Evolutionary conservation across 345 rosid species (phyloP).

Genomic region (Raphanus raphanistrum): DNA sequence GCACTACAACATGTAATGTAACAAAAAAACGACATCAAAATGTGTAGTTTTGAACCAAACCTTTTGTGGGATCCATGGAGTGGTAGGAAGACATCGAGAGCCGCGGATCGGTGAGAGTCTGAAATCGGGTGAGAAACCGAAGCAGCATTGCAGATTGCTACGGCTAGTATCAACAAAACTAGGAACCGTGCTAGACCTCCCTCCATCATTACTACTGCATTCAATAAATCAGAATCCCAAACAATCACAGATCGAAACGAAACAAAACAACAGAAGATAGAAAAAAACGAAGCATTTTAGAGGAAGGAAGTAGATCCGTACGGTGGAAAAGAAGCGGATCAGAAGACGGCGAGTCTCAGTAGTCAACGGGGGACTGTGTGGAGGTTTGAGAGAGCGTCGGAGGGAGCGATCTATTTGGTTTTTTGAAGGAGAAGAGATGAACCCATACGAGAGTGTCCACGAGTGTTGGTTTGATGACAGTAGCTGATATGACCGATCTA

Average conservation of each 20-base stretch:
- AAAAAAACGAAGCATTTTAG: not conserved
- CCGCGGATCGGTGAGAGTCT: conserved; percentile 88
- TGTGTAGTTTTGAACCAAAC: conserved; percentile 30
- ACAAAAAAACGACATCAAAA: too few relatives aligned
- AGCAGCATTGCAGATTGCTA: conserved; percentile 60
- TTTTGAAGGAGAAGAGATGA: too few relatives aligned
- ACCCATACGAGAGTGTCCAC: too few relatives aligned
- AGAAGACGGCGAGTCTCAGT: conserved; percentile 33
- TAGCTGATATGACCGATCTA: conserved; percentile 12
- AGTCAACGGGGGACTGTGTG: conserved; percentile 38
- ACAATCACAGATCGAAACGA: not conserved
- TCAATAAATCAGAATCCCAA: not conserved
- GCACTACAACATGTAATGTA: too few relatives aligned
- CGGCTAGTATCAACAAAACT: conserved; percentile 35
- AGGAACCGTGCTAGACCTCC: conserved; percentile 46
- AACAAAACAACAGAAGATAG: not conserved
- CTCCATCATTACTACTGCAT: conserved; percentile 59
- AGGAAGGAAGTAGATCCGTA: conserved; percentile 23
- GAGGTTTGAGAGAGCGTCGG: conserved; percentile 14
- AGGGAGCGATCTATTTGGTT: too few relatives aligned
- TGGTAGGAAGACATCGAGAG: conserved; percentile 66
- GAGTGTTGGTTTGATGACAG: conserved; percentile 13
- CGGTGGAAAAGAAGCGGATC: conserved; percentile 2
- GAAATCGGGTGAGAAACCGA: conserved; percentile 72
- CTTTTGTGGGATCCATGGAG: conserved; percentile 67